Evolutionary conservation across 768 basidiomycete genomes (phyloP).

Genomic region (Lyophyllum atratum): DNA sequence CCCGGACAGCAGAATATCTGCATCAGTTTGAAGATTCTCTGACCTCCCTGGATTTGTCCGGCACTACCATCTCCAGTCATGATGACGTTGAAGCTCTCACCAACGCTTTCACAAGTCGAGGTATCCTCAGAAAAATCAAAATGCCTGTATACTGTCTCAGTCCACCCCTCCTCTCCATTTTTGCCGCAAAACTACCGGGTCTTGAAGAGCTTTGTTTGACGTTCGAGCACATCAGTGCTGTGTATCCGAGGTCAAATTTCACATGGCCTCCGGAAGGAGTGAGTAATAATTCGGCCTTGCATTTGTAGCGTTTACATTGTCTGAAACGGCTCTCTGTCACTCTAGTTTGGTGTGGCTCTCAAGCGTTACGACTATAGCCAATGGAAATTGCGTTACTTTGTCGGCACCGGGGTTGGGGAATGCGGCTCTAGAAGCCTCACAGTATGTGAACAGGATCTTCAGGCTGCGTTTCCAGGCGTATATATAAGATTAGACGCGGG

Average conservation of each 20-base stretch:
- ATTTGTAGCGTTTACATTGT: neutral
- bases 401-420: neutral
- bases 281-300: neutral
- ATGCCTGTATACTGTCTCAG: neutral
- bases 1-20: neutral
- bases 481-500: too few relatives aligned
- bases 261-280: neutral
- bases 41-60: neutral
- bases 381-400: neutral
- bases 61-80: neutral
- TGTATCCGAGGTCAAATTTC: neutral
- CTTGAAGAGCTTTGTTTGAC: neutral
- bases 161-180: neutral
- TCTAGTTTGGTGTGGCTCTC: neutral
- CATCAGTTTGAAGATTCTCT: neutral
- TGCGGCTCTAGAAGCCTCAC: neutral
- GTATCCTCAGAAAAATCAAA: neutral
- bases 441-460: neutral
- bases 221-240: neutral
- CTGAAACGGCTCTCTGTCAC: neutral
- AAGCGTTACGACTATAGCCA: neutral
- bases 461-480: neutral
- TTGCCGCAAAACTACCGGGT: neutral
- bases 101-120: neutral
- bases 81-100: neutral